Conservation (phyloP, 169 alveolate species). For the Plasmodium coatneyi region DNA sequence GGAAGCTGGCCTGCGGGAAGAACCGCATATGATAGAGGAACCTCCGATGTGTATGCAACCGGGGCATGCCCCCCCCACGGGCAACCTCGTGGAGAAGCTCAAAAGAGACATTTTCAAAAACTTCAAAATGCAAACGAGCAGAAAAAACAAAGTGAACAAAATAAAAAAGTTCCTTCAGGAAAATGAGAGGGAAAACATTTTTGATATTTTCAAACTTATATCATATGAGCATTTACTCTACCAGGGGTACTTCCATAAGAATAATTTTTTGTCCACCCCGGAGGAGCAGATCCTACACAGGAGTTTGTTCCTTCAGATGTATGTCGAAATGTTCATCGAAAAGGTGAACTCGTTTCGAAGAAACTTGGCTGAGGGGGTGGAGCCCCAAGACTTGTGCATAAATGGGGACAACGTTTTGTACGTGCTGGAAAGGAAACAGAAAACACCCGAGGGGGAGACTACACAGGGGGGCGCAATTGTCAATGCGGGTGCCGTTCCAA, state of each 20-base stretch:
- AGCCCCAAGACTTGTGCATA: constrained; percentile 16
- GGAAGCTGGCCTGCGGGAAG: not conserved
- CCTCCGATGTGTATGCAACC: not conserved
- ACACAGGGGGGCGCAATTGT: not conserved
- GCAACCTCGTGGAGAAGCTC: constrained; percentile 9
- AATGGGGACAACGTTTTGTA: constrained; percentile 3
- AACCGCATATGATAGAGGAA: not conserved
- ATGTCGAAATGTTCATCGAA: constrained; percentile 9
- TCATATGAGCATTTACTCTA: constrained; percentile 34
- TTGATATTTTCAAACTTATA: constrained; percentile 35
- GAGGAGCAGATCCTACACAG: constrained; percentile 11
- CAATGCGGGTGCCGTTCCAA: not conserved
- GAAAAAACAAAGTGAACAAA: constrained; percentile 26
- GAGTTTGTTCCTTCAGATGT: constrained; percentile 8
- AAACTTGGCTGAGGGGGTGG: not conserved
- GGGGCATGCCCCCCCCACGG: not conserved
- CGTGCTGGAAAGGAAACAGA: constrained; percentile 10
- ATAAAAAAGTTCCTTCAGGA: constrained; percentile 29
- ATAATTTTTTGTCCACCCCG: not conserved
- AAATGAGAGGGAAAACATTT: constrained; percentile 33
- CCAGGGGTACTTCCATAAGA: constrained; percentile 46
- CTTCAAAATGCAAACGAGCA: constrained; percentile 12
- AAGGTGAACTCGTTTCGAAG: constrained; percentile 18
- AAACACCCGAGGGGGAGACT: not conserved
- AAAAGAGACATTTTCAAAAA: constrained; percentile 22